Evolutionary conservation across 2,329 filamentous ascomycete genomes (phyloP).

Genomic region (Xylariaceae sp.): DNA sequence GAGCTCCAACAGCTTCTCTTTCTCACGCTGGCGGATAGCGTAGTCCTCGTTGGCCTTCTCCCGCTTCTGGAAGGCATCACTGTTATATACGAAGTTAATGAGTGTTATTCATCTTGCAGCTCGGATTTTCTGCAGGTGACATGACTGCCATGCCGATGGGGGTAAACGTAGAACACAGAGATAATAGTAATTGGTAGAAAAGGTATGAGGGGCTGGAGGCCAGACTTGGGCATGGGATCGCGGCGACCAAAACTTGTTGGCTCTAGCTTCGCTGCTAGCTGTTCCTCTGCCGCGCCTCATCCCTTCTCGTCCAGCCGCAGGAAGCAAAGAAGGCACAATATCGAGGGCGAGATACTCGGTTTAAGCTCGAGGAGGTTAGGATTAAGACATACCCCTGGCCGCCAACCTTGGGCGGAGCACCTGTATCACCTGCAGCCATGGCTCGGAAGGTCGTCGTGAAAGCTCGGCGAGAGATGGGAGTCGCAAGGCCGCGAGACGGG

Average conservation of each 20-base stretch:
- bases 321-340: neutral
- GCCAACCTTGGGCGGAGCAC: conserved; percentile 60
- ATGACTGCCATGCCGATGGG: neutral
- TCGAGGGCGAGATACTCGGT: neutral
- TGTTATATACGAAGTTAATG: conserved; percentile 43
- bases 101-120: conserved; percentile 8
- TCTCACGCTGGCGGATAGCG: conserved; percentile 86
- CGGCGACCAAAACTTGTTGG: too few species aligned
- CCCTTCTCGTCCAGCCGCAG: too few species aligned
- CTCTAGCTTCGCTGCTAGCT: too few species aligned
- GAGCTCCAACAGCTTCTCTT: conserved; percentile 83
- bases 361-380: neutral
- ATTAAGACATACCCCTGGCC: conserved; percentile 56
- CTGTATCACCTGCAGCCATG: conserved; percentile 75
- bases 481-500: conserved; percentile 60
- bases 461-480: conserved; percentile 56
- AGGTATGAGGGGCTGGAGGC: too few species aligned
- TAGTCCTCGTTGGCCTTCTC: conserved; percentile 86
- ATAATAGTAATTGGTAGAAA: too few species aligned
- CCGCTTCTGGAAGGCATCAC: conserved; percentile 91
- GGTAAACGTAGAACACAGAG: too few species aligned
- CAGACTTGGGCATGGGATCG: too few species aligned
- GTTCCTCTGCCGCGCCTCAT: too few species aligned
- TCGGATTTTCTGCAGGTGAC: conserved; percentile 22
- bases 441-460: conserved; percentile 68